Evolutionary conservation across 2,329 filamentous ascomycete species (phyloP), one percentile per base, ranked within the genome.

Genomic region (Akanthomyces dipterigenus): DNA sequence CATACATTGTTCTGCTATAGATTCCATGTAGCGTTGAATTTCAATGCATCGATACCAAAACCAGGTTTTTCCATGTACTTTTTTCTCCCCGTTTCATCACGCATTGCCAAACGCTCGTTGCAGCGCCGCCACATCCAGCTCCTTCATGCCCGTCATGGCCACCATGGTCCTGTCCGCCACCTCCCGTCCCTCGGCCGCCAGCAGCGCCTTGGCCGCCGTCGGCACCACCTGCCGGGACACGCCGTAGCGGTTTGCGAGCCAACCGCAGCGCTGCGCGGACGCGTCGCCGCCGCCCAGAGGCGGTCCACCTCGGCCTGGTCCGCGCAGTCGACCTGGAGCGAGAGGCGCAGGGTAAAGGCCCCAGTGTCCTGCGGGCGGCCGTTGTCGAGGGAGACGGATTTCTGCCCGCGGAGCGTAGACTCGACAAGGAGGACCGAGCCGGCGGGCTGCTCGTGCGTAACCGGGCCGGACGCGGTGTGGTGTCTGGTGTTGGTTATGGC

Each of bases 141-240:
- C 63, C 49, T 66, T 54, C 31, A 62, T 48, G 11, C 62, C 63
- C 60, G 64, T 61, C 55, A 64, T 50, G 20, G 61, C 56, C 36
- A 75, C 67, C 55, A 57, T 57, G 16, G 40, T 48, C 20, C 56
- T 26, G 12, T 38, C 56, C 24, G 40, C 26, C 14, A 68, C 73
- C 62, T 67, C 75, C 66, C 65, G 68, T 58, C 78, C 74, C 40
- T 69, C 65, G n/a, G 70, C 67, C 2, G 63, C 54, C 63, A 78
- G 58, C 67, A 75, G 67, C 59, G 72, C 68, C 65, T 70, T 71
- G 56, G 80, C 63, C 22, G 53, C 63, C 63, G 63, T 72, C 5
- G 79, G 78, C 46, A 77, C 68, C 38, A 81, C 69, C 71, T 82
- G 79, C 79, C 79, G 81, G 14, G 68, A 65, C 12, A 81, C 67